A percentile compares a stretch with the other conserved stretches of the same genome.
Conservation (phyloP, 371 early-diverging fungal species). For the Chytridium lagenaria region DNA sequence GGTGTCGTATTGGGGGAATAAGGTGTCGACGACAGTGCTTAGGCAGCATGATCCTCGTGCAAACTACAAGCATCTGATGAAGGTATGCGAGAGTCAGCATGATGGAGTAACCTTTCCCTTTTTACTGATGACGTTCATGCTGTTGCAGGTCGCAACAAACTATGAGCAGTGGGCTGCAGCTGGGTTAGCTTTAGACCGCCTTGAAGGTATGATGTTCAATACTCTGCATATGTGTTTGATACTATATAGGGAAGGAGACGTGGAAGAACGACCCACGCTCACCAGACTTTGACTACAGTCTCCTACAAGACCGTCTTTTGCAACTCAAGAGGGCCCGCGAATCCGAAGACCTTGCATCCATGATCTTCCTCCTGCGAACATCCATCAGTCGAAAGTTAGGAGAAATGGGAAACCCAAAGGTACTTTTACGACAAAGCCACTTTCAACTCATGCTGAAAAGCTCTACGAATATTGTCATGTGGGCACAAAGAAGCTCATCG, state of each 20-base stretch:
- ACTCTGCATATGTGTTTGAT: slow-evolving; percentile 10
- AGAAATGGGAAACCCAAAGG: slow-evolving; percentile 80
- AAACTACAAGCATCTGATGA: slow-evolving; percentile 34
- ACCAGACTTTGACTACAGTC: slow-evolving; percentile 77
- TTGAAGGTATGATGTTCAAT: slow-evolving; percentile 59
- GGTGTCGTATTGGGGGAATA: slow-evolving; percentile 1
- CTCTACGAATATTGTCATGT: slow-evolving; percentile 75
- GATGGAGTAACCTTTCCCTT: slow-evolving; percentile 49
- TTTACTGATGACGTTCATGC: slow-evolving; percentile 38
- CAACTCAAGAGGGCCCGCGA: slow-evolving; percentile 66
- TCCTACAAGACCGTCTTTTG: slow-evolving; percentile 69
- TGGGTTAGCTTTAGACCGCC: slow-evolving; percentile 67
- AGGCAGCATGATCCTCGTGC: slow-evolving; percentile 19
- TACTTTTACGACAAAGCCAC: slow-evolving; percentile 27
- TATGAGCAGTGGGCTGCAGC: slow-evolving; percentile 83
- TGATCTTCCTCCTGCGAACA: slow-evolving; percentile 79
- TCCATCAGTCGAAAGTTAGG: slow-evolving; percentile 80
- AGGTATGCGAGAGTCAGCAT: slow-evolving; percentile 17
- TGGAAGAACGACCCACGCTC: slow-evolving; percentile 76
- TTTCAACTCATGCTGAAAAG: slow-evolving; percentile 38
- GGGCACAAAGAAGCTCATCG: slow-evolving; percentile 81
- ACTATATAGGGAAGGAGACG: slow-evolving; percentile 60
- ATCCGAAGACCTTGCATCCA: slow-evolving; percentile 60
- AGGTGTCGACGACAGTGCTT: not conserved
- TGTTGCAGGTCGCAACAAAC: slow-evolving; percentile 59